These are phyloP conservation scores for Neonectria punicea DNA, from an alignment of 2,329 filamentous ascomycete species.

Conservation along the genomic window DNA sequence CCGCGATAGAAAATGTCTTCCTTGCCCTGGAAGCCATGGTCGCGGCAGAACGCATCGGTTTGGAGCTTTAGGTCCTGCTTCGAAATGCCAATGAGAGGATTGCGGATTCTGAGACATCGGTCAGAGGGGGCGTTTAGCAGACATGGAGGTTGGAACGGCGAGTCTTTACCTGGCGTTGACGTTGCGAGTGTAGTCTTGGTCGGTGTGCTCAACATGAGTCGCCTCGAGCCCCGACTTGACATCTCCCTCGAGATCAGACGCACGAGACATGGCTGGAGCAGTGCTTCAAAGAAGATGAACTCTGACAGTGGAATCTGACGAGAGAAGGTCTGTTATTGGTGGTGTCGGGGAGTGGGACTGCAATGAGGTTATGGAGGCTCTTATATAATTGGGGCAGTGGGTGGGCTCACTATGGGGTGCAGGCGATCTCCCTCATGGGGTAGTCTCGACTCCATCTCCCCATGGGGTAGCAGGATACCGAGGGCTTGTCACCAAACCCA, in stretches of 20 bases:
- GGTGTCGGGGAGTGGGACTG: not conserved
- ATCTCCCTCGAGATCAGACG: slow-evolving; percentile 38
- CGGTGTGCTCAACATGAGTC: slow-evolving; percentile 31
- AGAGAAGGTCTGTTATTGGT: not conserved
- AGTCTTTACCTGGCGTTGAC: slow-evolving; percentile 43
- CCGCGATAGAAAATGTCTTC: slow-evolving; percentile 43
- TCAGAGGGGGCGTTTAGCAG: not conserved
- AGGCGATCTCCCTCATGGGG: slow-evolving; percentile 5
- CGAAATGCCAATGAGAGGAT: slow-evolving; percentile 41
- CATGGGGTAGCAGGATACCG: slow-evolving; percentile 1
- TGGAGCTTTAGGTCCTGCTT: slow-evolving; percentile 35
- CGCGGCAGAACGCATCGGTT: slow-evolving; percentile 39
- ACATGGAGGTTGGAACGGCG: not conserved
- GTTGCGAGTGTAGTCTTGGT: slow-evolving; percentile 44
- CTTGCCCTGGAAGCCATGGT: slow-evolving; percentile 42
- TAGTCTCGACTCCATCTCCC: not conserved
- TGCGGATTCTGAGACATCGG: slow-evolving; percentile 36
- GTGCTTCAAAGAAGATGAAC: not conserved
- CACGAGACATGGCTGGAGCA: slow-evolving; percentile 9
- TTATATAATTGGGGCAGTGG: slow-evolving; percentile 5
- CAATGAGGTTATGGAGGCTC: not conserved
- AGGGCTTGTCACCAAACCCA: slow-evolving; percentile 4
- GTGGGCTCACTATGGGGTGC: not conserved
- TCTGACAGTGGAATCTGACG: not conserved
- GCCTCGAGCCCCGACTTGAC: slow-evolving; percentile 18